phyloP scores from a whole-genome alignment of 2,329 filamentous ascomycete species.

The Aspergillus texensis region DNA sequence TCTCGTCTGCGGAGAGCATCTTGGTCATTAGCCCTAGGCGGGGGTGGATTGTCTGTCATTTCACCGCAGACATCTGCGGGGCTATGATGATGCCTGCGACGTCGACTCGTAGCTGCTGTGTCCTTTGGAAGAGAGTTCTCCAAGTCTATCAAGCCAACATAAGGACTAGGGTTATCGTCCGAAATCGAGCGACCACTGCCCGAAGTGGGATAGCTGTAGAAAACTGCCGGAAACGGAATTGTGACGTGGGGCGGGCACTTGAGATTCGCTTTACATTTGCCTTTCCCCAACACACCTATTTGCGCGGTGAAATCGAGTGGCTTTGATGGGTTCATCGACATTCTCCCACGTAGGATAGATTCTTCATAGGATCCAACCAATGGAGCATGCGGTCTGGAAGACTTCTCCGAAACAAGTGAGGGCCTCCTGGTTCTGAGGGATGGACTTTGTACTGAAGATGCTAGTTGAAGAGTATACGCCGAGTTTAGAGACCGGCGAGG shows the following conservation, averaged over 20 bases:
- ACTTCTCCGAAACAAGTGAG: conserved; percentile 73
- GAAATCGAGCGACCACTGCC: conserved; percentile 63
- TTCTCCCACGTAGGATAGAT: conserved; percentile 88
- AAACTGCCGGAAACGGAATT: conserved; percentile 89
- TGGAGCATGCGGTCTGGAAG: conserved; percentile 82
- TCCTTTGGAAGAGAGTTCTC: conserved; percentile 72
- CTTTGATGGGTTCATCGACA: conserved; percentile 94
- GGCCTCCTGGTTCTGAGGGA: conserved; percentile 58
- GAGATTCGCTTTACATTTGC: conserved; percentile 82
- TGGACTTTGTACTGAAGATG: conserved; percentile 46
- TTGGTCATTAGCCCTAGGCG: conserved; percentile 22
- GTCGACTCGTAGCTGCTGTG: conserved; percentile 40
- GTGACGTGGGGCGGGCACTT: conserved; percentile 88
- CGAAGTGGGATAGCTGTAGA: conserved; percentile 84
- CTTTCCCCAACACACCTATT: conserved; percentile 88
- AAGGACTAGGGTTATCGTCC: conserved; percentile 90
- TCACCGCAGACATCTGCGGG: conserved; percentile 19
- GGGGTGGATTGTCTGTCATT: conserved; percentile 13
- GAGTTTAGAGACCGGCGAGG: conserved; percentile 74
- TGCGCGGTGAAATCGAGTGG: conserved; percentile 92
- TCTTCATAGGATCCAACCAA: conserved; percentile 99
- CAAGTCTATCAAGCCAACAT: conserved; percentile 89
- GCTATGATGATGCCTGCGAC: conserved; percentile 43
- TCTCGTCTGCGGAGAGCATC: conserved; percentile 51
- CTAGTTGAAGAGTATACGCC: conserved; percentile 52